phyloP scores from a whole-genome alignment of 306 rosid species.

The Ceratonia siliqua region DNA sequence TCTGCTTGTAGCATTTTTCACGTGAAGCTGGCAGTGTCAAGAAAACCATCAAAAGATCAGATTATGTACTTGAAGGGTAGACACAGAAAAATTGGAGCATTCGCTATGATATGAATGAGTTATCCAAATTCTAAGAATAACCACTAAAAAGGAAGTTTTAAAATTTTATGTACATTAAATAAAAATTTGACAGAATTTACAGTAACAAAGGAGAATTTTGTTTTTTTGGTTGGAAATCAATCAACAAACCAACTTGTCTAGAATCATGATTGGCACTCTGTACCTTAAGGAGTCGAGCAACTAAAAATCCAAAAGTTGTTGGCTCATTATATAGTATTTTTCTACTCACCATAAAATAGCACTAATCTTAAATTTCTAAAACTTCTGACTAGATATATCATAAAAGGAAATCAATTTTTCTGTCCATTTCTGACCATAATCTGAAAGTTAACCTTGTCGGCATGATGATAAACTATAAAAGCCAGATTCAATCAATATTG shows the following conservation, averaged over 20 bases:
- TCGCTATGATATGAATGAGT: background rate
- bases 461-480: constrained; percentile 4
- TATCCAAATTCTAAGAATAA: background rate
- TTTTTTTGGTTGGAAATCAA: background rate
- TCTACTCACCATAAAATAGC: background rate
- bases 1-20: constrained; percentile 86
- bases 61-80: background rate
- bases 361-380: background rate
- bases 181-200: background rate
- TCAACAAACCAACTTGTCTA: background rate
- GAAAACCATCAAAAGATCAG: constrained; percentile 34
- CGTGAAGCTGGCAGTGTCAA: constrained; percentile 67
- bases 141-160: background rate
- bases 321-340: background rate
- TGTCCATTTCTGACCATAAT: background rate
- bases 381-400: background rate
- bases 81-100: constrained; percentile 5
- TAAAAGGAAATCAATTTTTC: background rate
- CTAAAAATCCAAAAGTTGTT: background rate
- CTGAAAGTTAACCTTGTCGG: background rate
- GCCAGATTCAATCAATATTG: background rate
- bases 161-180: background rate
- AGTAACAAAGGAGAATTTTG: background rate
- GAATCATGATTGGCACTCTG: background rate
- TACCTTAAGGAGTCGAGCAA: background rate